Base-by-base conservation (phyloP, 441 rosid genomes). In the Cnidoscolus chayamansa region DNA sequence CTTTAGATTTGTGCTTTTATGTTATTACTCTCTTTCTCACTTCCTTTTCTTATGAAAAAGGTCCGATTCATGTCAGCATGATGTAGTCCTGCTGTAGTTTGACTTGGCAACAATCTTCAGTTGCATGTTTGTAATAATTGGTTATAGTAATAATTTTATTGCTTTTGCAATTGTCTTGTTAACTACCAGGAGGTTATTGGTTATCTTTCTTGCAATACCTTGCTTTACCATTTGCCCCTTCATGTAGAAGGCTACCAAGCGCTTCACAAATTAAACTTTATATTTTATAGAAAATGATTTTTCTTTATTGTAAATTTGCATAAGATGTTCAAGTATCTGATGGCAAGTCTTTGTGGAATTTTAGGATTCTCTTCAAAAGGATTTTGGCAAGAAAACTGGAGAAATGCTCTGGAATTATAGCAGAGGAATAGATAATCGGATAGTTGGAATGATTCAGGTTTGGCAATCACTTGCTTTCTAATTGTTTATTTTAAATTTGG, bases 351-450 rank as follows among this genome's bases (percentile, higher is more conserved):
- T 67, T 49, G 74, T 45, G 65, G 17, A 48, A 68, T 81, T 57
- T 59, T 78, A 93, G 98, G 90, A 86, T 48, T 74, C 85, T 72
- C 94, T 94, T 74, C 94, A 86, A 76, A 92, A 83, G 80, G 96
- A 89, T 72, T 94, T 88, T 74, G 99, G 99, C 76, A 61, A 56
- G 55, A 94, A 89, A 88, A 94, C 97, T 56, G 98, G 99, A 69
- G 99, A 92, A 81, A 94, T 94, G 97, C 84, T 94, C 65, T 94
- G 98, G 97, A 92, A 87, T 73, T 88, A 89, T 81, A 80, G 97
- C 68, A 86, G 98, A 85, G 99, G 99, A 76, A 67, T 88, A 57
- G 97, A 92, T 81, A 85, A 84, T 80, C 90, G 94, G 70, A 78
- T 83, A 70, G 98, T 94, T 68, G 94, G 89, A 64, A 65, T 81